phyloP scores from a whole-genome alignment of 202 grass and related monocot genomes.

The Panicum hallii region DNA sequence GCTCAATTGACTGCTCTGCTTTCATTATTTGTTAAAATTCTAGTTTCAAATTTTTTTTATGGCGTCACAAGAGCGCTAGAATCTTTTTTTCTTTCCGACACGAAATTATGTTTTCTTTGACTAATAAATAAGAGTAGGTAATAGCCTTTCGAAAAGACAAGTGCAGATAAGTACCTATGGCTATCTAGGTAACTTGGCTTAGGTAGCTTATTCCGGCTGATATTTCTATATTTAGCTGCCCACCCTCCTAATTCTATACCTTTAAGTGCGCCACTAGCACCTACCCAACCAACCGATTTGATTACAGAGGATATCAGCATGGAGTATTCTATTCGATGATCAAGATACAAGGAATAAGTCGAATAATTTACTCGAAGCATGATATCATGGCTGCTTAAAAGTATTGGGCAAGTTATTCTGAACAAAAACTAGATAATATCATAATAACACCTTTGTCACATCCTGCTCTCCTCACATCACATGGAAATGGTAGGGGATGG shows the following conservation, averaged over 20 bases:
- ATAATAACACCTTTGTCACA: slow-evolving; percentile 11
- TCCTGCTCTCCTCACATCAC: slow-evolving; percentile 38
- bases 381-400: slow-evolving; percentile 30
- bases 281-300: slow-evolving; percentile 44
- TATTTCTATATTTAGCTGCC: slow-evolving; percentile 45
- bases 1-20: neutral
- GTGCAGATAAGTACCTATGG: neutral
- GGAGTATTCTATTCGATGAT: slow-evolving; percentile 18
- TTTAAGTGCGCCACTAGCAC: slow-evolving; percentile 41
- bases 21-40: neutral
- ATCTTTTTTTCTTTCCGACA: neutral
- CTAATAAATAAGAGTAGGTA: slow-evolving; percentile 17
- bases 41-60: neutral
- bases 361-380: slow-evolving; percentile 37
- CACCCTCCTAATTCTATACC: slow-evolving; percentile 35
- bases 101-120: slow-evolving; percentile 18
- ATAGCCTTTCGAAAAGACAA: neutral
- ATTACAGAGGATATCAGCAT: slow-evolving; percentile 44
- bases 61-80: neutral
- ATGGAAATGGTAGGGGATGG: slow-evolving; percentile 17
- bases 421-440: slow-evolving; percentile 26
- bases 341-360: slow-evolving; percentile 48
- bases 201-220: slow-evolving; percentile 13
- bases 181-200: slow-evolving; percentile 27
- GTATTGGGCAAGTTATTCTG: slow-evolving; percentile 23